A percentile compares a stretch with the other conserved stretches of the same genome.
Conservation (phyloP, 768 basidiomycete genomes). For the Russula ochroleuca region DNA sequence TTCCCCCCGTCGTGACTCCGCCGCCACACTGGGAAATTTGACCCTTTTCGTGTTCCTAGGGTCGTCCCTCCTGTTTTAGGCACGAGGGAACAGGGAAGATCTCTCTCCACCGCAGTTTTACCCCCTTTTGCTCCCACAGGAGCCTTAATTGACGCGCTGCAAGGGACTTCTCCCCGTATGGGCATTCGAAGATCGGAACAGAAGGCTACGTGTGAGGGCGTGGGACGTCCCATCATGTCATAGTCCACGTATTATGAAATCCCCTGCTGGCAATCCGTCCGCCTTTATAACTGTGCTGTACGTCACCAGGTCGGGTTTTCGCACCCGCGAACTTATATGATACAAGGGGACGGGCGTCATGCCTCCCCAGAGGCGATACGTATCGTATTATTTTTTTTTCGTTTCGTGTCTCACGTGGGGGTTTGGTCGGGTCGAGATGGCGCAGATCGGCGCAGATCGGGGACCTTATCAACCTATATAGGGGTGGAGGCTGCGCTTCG, state of each 20-base stretch:
- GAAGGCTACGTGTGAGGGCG: conserved; percentile 8
- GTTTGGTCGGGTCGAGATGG: conserved; percentile 1
- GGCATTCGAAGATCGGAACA: not conserved
- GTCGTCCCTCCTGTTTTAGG: conserved; percentile 15
- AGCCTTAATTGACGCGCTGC: conserved; percentile 20
- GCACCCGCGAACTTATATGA: not conserved
- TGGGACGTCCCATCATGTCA: conserved; percentile 6
- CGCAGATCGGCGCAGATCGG: conserved; percentile 26
- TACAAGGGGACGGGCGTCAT: conserved; percentile 6
- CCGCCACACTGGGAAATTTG: conserved; percentile 1
- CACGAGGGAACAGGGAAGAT: conserved; percentile 18
- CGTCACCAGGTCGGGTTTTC: conserved; percentile 13
- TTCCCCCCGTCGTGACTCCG: conserved; percentile 8
- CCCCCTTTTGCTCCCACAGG: conserved; percentile 11
- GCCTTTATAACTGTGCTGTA: too few relatives aligned
- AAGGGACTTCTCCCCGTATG: not conserved
- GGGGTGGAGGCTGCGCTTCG: conserved; percentile 18
- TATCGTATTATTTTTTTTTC: too few relatives aligned
- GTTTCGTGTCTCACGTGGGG: not conserved
- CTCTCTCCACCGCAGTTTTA: conserved; percentile 2
- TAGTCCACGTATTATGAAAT: conserved; percentile 1
- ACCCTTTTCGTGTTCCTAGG: conserved; percentile 12
- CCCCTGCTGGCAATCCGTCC: not conserved
- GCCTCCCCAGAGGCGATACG: not conserved
- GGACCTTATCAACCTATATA: conserved; percentile 25